phyloP scores from a whole-genome alignment of 2,329 filamentous ascomycete genomes.

The Ascochyta pisi region DNA sequence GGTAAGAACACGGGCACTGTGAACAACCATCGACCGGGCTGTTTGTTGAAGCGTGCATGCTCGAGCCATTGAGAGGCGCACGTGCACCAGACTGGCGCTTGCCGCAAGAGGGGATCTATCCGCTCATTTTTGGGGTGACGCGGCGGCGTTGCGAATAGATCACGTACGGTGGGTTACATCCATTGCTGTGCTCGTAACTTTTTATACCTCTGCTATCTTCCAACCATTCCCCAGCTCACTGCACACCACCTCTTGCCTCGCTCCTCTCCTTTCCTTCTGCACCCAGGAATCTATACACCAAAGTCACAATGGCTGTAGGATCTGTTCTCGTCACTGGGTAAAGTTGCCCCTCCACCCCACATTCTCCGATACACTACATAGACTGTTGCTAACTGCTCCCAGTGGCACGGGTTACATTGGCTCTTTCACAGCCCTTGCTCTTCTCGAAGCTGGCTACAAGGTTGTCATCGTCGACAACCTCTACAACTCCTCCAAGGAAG shows the following conservation, averaged over 20 bases:
- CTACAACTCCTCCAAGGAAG: conserved; percentile 94
- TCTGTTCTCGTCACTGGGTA: conserved; percentile 94
- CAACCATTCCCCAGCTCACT: conserved; percentile 12
- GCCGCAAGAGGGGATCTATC: conserved; percentile 26
- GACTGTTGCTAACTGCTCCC: conserved; percentile 14
- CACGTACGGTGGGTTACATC: conserved; percentile 15
- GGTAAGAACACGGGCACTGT: not conserved
- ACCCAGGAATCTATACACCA: not conserved
- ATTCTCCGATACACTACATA: conserved; percentile 12
- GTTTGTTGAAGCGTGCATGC: conserved; percentile 3
- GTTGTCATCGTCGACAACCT: conserved; percentile 96
- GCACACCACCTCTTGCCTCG: not conserved
- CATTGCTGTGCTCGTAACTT: conserved; percentile 24
- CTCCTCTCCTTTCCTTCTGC: not conserved
- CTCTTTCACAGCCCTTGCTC: conserved; percentile 91
- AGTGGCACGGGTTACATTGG: conserved; percentile 99
- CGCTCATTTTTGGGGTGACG: conserved; percentile 8
- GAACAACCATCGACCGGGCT: not conserved
- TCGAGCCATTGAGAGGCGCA: not conserved
- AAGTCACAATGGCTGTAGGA: conserved; percentile 72
- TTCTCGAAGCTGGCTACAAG: conserved; percentile 93
- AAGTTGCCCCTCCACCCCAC: conserved; percentile 51
- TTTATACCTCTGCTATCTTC: conserved; percentile 27
- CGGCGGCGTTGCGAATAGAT: conserved; percentile 11
- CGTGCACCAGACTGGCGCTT: conserved; percentile 3